A percentile compares a stretch with the other conserved stretches of the same genome.
Evolutionary conservation across 441 rosid genomes (phyloP).

Genomic region (Omphalea diandra): DNA sequence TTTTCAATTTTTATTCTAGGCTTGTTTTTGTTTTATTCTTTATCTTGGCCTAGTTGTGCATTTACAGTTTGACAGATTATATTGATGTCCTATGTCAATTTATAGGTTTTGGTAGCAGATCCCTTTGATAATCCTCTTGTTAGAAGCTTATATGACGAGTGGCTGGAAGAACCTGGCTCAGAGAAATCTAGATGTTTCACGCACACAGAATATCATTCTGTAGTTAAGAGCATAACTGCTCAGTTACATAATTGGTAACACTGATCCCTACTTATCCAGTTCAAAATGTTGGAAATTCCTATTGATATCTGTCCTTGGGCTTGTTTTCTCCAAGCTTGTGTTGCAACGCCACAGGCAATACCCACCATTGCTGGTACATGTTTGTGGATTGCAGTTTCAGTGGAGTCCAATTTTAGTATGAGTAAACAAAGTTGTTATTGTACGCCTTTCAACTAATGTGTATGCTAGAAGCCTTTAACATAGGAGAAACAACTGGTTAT

Average conservation of each 20-base stretch:
- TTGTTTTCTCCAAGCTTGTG: background rate
- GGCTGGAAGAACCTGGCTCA: constrained; percentile 90
- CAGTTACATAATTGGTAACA: constrained; percentile 80
- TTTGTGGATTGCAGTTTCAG: constrained; percentile 16
- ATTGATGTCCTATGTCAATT: background rate
- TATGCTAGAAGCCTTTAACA: constrained; percentile 21
- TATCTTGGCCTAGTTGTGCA: background rate
- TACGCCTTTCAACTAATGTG: constrained; percentile 15
- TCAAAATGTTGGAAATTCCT: constrained; percentile 5
- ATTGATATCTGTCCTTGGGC: background rate
- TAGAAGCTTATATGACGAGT: constrained; percentile 61
- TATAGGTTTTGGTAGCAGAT: constrained; percentile 58
- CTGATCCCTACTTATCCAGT: background rate
- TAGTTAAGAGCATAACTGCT: constrained; percentile 66
- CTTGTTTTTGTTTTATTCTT: background rate
- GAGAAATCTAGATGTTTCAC: constrained; percentile 57
- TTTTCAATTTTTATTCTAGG: background rate
- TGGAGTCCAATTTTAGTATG: constrained; percentile 37
- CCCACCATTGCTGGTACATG: background rate
- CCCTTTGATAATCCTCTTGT: constrained; percentile 76
- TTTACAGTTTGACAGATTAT: background rate
- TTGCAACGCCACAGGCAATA: background rate
- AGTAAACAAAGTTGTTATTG: constrained; percentile 18
- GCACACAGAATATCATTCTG: constrained; percentile 85
- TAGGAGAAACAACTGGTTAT: constrained; percentile 16